phyloP scores from a whole-genome alignment of 805 yeast genomes.

The Candida boleticola region DNA sequence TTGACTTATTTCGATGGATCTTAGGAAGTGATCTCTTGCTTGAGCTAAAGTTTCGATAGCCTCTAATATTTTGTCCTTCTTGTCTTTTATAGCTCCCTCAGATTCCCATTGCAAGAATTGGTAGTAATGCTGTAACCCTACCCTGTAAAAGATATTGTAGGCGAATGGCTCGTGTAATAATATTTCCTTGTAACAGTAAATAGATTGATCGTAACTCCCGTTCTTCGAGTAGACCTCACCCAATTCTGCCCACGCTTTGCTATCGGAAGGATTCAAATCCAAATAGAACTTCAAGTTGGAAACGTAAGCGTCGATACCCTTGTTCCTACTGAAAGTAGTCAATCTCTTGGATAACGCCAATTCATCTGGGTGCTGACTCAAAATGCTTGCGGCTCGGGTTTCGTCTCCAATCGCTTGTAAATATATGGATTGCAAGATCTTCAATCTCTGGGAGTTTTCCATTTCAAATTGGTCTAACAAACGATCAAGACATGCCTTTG shows the following conservation, averaged over 20 bases:
- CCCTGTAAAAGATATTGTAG: conserved; percentile 58
- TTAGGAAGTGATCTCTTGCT: conserved; percentile 51
- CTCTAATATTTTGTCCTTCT: conserved; percentile 30
- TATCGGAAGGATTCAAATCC: conserved; percentile 70
- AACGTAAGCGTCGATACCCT: conserved; percentile 37
- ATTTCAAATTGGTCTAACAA: conserved; percentile 64
- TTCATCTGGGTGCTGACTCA: conserved; percentile 34
- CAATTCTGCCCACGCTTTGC: conserved; percentile 75
- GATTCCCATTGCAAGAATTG: conserved; percentile 20
- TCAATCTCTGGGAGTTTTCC: conserved; percentile 52
- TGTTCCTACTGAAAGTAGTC: conserved; percentile 29
- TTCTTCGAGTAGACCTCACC: conserved; percentile 57
- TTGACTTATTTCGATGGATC: conserved; percentile 77
- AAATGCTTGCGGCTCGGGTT: conserved; percentile 23
- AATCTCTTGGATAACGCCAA: conserved; percentile 35
- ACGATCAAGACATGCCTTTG: conserved; percentile 61
- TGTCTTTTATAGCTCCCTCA: conserved; percentile 13
- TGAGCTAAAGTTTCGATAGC: conserved; percentile 20
- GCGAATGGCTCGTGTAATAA: conserved; percentile 67
- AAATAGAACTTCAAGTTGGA: conserved; percentile 52
- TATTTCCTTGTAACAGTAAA: conserved; percentile 68
- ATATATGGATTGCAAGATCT: conserved; percentile 52
- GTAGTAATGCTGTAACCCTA: conserved; percentile 47
- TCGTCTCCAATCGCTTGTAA: conserved; percentile 51
- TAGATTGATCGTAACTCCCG: conserved; percentile 67